Base-by-base conservation (phyloP, 2,329 filamentous ascomycete genomes). In the Aciculosporium take region DNA sequence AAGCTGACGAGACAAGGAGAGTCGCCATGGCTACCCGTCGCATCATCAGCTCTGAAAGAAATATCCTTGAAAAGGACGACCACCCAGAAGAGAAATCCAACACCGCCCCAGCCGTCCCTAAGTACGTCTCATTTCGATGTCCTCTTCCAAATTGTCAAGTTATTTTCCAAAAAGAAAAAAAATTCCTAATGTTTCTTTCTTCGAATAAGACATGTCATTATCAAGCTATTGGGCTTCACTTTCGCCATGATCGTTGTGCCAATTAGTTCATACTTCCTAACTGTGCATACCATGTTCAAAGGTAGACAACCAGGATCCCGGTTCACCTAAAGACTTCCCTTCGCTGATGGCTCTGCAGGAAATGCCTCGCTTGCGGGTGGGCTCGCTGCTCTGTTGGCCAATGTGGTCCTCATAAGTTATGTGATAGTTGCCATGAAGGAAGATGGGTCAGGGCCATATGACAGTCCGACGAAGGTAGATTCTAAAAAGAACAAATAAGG, bases 391-490 rank as follows among this genome's bases (percentile, higher is more conserved):
- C 64, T 96, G 39, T 78, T 93, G 59, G 91, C 91, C 10, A 98
- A 98, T 53, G 74, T 93, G 2, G 86, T 98, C 3, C 67, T 98
- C 39, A 74, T 96, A 43, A 78, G 73, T n/a, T 98, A 96, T 61
- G 76, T 96, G 33, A 66, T 95, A 43, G 85, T 94, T 17, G 91
- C 91, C 4, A 88, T 94, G 74, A 79, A 73, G 46, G 91, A 98
- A 59, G 91, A 96, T 55, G 65, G 74, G 50, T 63, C 64, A 7
- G 41, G 32, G 7, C 42, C 2, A 69, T 72, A 15, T 61, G 63
- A 55, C 28, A 66, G 67, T 45, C 66, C 65, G 31, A 51, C 53
- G 46, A 64, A 63, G 51, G 53, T 55, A 31, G 64, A 68, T 41
- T 58, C 53, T 40, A 75, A 73, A 60, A 76, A 76, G 55, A 60